phyloP scores from a whole-genome alignment of 2,329 filamentous ascomycete species.

The Penicillium brevicompactum region DNA sequence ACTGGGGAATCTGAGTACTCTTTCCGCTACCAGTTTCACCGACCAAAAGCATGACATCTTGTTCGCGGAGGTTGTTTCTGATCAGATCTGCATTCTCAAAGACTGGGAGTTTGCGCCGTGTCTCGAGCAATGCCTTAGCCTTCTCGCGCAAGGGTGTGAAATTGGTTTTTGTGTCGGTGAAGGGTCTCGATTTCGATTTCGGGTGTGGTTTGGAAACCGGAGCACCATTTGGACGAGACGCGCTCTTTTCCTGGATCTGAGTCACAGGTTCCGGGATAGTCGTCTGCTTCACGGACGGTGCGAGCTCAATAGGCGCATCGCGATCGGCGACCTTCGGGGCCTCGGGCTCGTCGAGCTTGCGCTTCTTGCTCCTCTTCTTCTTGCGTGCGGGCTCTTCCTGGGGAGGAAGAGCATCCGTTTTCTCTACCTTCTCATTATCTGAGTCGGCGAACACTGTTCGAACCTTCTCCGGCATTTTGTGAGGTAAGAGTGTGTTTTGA shows the following conservation, averaged over 20 bases:
- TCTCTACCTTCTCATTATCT: constrained; percentile 29
- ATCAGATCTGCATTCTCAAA: constrained; percentile 75
- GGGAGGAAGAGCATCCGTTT: constrained; percentile 4
- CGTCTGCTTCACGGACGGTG: background rate
- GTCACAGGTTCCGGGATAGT: background rate
- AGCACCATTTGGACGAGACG: background rate
- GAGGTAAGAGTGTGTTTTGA: background rate
- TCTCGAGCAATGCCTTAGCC: constrained; percentile 50
- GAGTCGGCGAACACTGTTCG: constrained; percentile 23
- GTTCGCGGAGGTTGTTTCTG: constrained; percentile 61
- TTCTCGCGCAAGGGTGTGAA: constrained; percentile 43
- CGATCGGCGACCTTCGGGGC: constrained; percentile 10
- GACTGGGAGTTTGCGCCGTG: constrained; percentile 74
- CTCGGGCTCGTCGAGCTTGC: constrained; percentile 31
- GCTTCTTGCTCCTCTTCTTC: constrained; percentile 36
- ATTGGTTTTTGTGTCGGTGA: constrained; percentile 26
- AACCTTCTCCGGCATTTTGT: constrained; percentile 28
- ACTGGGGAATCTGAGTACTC: constrained; percentile 94
- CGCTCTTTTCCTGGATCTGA: constrained; percentile 1
- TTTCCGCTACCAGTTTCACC: constrained; percentile 97
- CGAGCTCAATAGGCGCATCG: constrained; percentile 5
- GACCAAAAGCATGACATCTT: constrained; percentile 78
- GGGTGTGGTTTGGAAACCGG: constrained; percentile 7
- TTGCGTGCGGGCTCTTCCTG: constrained; percentile 17
- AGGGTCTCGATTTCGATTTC: constrained; percentile 19